phyloP scores from a whole-genome alignment of 306 rosid species.

The Ammopiptanthus mongolicus region DNA sequence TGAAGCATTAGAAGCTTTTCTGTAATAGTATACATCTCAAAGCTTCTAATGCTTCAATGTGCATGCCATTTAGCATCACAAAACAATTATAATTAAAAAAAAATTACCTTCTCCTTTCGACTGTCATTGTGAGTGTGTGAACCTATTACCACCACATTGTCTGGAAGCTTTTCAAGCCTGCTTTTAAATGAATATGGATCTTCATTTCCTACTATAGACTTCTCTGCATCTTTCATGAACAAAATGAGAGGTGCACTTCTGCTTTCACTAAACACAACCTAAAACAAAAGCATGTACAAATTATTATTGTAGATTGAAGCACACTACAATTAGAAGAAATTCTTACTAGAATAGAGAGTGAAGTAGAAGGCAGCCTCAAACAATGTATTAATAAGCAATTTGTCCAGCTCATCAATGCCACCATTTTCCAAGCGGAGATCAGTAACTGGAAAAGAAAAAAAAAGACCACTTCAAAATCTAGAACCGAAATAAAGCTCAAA shows the following conservation, averaged over 20 bases:
- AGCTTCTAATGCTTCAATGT: neutral
- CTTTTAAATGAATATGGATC: too few species aligned
- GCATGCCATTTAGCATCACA: slow-evolving; percentile 14
- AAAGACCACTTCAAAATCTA: slow-evolving; percentile 22
- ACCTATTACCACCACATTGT: slow-evolving; percentile 91
- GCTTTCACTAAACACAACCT: too few species aligned
- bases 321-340: too few species aligned
- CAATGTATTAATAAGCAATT: too few species aligned
- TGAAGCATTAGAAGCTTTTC: slow-evolving; percentile 16
- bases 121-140: slow-evolving; percentile 84
- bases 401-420: too few species aligned
- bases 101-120: slow-evolving; percentile 90
- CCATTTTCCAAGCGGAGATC: slow-evolving; percentile 98
- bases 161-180: slow-evolving; percentile 87
- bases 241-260: too few species aligned
- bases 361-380: too few species aligned
- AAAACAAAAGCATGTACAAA: too few species aligned
- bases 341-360: too few species aligned
- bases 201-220: too few species aligned
- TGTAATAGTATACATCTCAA: neutral
- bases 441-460: slow-evolving; percentile 44
- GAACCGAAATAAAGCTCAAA: neutral
- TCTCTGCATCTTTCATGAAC: too few species aligned
- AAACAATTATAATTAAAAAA: neutral
- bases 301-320: too few species aligned